These are phyloP conservation scores for Mycena vitilis DNA, from an alignment of 768 basidiomycete genomes.

Conservation along the genomic window DNA sequence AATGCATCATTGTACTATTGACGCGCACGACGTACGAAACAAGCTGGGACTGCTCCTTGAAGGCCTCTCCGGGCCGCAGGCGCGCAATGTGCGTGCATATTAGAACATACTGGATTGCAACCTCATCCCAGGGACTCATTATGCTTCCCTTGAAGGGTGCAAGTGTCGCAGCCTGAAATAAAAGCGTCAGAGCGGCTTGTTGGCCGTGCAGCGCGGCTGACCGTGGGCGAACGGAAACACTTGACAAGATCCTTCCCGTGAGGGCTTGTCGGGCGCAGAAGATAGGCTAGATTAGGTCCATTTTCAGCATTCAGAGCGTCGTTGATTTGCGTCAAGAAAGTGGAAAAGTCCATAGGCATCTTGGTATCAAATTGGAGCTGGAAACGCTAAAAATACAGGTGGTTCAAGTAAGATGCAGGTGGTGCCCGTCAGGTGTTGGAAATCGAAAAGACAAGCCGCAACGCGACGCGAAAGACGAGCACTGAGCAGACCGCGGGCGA, in stretches of 20 bases:
- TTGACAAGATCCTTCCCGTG: conserved; percentile 83
- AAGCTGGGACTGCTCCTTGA: conserved; percentile 82
- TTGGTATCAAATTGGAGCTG: conserved; percentile 6
- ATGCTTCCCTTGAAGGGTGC: conserved; percentile 71
- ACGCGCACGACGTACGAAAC: conserved; percentile 69
- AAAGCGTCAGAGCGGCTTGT: conserved; percentile 14
- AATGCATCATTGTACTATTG: background rate
- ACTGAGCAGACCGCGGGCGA: background rate
- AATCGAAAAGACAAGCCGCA: background rate
- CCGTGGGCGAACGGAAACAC: conserved; percentile 71
- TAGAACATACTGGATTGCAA: conserved; percentile 85
- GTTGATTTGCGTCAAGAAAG: conserved; percentile 68
- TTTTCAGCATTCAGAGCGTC: conserved; percentile 72
- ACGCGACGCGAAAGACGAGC: conserved; percentile 8
- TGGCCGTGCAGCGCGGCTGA: conserved; percentile 38
- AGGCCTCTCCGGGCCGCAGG: conserved; percentile 76
- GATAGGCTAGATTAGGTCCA: conserved; percentile 76
- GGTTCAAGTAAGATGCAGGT: too few relatives aligned
- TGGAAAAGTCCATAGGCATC: conserved; percentile 68
- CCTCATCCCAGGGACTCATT: conserved; percentile 85
- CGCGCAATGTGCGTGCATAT: conserved; percentile 78
- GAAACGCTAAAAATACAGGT: conserved; percentile 9
- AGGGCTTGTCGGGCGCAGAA: conserved; percentile 81
- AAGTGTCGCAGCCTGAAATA: conserved; percentile 44
- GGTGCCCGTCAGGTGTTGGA: background rate